phyloP scores from a whole-genome alignment of 2,329 filamentous ascomycete species.

The Alternaria triticimaculans region DNA sequence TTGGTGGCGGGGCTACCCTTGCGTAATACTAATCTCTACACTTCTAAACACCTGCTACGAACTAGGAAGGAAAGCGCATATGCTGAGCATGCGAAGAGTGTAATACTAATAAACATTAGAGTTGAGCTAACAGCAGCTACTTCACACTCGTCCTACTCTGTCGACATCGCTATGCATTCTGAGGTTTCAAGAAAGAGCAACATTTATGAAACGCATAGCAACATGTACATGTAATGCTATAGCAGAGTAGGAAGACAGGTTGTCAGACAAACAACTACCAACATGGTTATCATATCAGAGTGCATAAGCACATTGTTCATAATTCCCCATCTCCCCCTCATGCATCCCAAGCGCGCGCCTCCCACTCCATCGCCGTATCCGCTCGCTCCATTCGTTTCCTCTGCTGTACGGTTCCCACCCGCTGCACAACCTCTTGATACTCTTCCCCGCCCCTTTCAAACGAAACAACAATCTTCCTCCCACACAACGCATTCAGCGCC shows the following conservation, averaged over 20 bases:
- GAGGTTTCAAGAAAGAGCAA: neutral
- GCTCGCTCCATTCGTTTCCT: neutral
- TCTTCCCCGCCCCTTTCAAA: neutral
- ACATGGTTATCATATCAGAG: neutral
- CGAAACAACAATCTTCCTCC: neutral
- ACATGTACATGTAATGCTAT: neutral
- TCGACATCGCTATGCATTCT: neutral
- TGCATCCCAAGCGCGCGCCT: neutral
- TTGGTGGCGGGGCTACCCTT: neutral
- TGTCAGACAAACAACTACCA: accelerated
- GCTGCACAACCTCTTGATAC: neutral
- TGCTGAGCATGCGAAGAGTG: neutral
- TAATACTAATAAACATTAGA: accelerated
- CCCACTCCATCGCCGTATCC: neutral
- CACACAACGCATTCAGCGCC: neutral
- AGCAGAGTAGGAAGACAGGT: neutral
- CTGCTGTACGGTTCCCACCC: neutral
- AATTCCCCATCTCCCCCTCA: neutral
- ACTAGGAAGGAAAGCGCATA: neutral
- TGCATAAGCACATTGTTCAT: neutral
- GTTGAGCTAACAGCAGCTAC: neutral
- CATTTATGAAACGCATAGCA: neutral
- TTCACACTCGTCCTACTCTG: neutral
- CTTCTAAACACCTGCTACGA: neutral
- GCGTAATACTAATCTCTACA: neutral